Evolutionary conservation across 1,284 basidiomycete species (phyloP).

Genomic region (Leccinum griseonigrum): DNA sequence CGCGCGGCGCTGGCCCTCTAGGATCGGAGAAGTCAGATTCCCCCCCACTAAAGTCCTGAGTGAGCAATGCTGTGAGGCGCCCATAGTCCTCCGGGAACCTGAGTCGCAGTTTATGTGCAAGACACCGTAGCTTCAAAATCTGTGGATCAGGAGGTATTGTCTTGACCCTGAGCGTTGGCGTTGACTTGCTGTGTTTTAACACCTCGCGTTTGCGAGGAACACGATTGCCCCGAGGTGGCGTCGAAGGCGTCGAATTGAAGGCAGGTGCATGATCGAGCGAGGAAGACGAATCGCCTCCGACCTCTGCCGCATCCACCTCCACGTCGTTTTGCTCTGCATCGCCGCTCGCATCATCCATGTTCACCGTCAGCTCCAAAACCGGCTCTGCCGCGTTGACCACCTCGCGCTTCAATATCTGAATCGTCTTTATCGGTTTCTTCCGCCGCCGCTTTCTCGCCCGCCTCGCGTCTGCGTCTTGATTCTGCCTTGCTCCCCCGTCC

Average conservation of each 20-base stretch:
- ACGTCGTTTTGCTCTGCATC: slow-evolving; percentile 29
- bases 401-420: slow-evolving; percentile 28
- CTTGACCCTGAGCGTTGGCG: slow-evolving; percentile 37
- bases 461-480: slow-evolving; percentile 37
- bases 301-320: slow-evolving; percentile 13
- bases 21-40: slow-evolving; percentile 40
- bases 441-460: slow-evolving; percentile 46
- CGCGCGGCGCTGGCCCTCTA: slow-evolving; percentile 44
- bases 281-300: slow-evolving; percentile 32
- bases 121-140: slow-evolving; percentile 48
- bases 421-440: slow-evolving; percentile 37
- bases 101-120: slow-evolving; percentile 55
- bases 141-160: slow-evolving; percentile 47
- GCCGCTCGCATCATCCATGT: slow-evolving; percentile 23
- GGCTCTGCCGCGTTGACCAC: slow-evolving; percentile 19
- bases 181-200: slow-evolving; percentile 45
- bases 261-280: slow-evolving; percentile 31
- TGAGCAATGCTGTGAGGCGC: slow-evolving; percentile 44
- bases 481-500: slow-evolving; percentile 35
- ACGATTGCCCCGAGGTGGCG: slow-evolving; percentile 29
- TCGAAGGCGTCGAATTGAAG: slow-evolving; percentile 39
- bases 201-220: slow-evolving; percentile 20
- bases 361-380: slow-evolving; percentile 23
- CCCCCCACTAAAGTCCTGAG: slow-evolving; percentile 38
- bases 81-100: slow-evolving; percentile 55